Percentiles rank a stretch among this genome's conserved stretches.
These are phyloP conservation scores for Hypsizygus marmoreus DNA, from an alignment of 768 basidiomycete species.

Conservation along the genomic window DNA sequence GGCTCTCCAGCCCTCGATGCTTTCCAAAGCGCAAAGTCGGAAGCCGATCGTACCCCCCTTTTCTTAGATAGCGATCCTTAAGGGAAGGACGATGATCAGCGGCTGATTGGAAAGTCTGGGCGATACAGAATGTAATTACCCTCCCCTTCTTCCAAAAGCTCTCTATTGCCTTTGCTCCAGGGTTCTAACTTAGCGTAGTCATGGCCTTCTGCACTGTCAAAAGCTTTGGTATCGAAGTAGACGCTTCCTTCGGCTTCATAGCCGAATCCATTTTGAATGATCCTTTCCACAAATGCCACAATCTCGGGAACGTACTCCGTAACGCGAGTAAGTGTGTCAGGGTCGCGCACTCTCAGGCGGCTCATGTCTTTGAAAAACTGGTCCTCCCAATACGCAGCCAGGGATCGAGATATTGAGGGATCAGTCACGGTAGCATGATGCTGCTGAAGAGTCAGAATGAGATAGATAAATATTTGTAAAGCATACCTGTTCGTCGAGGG, in stretches of 20 bases:
- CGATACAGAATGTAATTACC: constrained; percentile 45
- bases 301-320: constrained; percentile 98
- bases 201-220: constrained; percentile 77
- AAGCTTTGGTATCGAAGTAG: constrained; percentile 87
- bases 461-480: constrained; percentile 1
- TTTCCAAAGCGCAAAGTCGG: constrained; percentile 99
- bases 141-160: constrained; percentile 89
- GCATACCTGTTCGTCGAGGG: constrained; percentile 74
- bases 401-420: constrained; percentile 78
- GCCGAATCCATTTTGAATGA: constrained; percentile 85
- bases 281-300: constrained; percentile 81
- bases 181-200: constrained; percentile 94
- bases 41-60: constrained; percentile 70
- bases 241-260: constrained; percentile 74
- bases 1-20: constrained; percentile 96
- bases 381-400: constrained; percentile 87
- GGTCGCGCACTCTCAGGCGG: constrained; percentile 81
- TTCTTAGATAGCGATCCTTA: constrained; percentile 47
- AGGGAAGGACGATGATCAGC: constrained; percentile 6
- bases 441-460: constrained; percentile 38
- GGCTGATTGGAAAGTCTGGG: background rate
- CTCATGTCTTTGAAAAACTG: constrained; percentile 93
- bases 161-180: constrained; percentile 92
- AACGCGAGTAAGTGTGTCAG: constrained; percentile 91
- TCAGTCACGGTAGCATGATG: constrained; percentile 81